Evolutionary conservation across 441 rosid species (phyloP), one percentile per base, ranked within the genome.

Genomic region (Daphne laureola): DNA sequence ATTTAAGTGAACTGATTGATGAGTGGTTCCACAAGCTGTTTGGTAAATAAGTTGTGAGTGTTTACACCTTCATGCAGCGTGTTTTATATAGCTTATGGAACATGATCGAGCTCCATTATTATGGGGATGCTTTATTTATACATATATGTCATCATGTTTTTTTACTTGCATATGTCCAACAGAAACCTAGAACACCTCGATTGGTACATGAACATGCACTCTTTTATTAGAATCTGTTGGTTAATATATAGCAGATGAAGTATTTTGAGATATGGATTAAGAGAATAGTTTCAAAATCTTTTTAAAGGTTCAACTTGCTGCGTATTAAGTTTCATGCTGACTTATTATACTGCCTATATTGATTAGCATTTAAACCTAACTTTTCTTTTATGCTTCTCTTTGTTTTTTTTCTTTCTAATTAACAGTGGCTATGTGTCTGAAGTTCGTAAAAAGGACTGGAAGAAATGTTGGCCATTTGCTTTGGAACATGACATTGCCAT

Each of bases 361-460:
- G 54, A 11, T 35, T 35, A 26, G 55, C 46, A 52, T 21, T 21
- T 21, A 21, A 7, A 31, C 11, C 38, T 31, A 31, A 31, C 38
- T 31, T 9, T 31, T 9, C 11, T 31, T 31, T 6, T 9, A 31
- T 31, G 38, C 38, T 69, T 44, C 56, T 51, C 23, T 62, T 23
- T 43, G 41, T 35, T 47, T 61, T 41, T 54, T 11, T 41, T 25
- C 60, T 36, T 47, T 38, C 41, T 66, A 56, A 63, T 26, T 78
- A 31, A 83, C 87, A 93, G 99, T 51, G 83, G 79, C 49, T 83
- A 67, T 80, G 99, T 81, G 53, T 81, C 97, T 58, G 81, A 84
- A 72, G 65, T 72, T 38, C 91, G 95, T 48, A 67, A 72, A 45
- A 83, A 57, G 46, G 84, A 93, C 67, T 60, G 52, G 69, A 82